A percentile compares a stretch with the other conserved stretches of the same genome.
phyloP scores from a whole-genome alignment of 306 rosid species.

The Corylus heterophylla region DNA sequence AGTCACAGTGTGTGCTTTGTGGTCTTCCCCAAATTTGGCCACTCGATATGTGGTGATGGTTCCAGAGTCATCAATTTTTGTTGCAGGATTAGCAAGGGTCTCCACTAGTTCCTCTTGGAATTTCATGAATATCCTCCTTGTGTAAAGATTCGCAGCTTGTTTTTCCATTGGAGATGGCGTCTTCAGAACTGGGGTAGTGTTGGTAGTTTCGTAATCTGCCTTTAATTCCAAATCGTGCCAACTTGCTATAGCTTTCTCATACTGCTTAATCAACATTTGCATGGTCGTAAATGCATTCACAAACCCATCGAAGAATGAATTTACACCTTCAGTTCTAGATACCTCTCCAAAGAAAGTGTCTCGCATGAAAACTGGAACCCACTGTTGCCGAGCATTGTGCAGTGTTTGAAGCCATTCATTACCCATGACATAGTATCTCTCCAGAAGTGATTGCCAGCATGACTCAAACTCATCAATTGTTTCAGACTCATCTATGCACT shows the following conservation, averaged over 20 bases:
- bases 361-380: conserved; percentile 80
- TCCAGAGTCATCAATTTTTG: conserved; percentile 73
- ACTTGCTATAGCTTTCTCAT: conserved; percentile 73
- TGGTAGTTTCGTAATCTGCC: conserved; percentile 74
- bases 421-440: conserved; percentile 62
- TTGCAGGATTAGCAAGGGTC: conserved; percentile 90
- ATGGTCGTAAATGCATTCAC: conserved; percentile 72
- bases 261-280: conserved; percentile 67
- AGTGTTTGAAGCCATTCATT: conserved; percentile 86
- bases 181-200: conserved; percentile 60
- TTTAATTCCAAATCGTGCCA: conserved; percentile 84
- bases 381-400: conserved; percentile 65
- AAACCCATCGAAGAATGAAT: conserved; percentile 69
- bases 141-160: conserved; percentile 80
- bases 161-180: conserved; percentile 95
- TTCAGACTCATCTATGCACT: conserved; percentile 60
- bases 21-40: conserved; percentile 81
- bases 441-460: conserved; percentile 66
- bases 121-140: conserved; percentile 72
- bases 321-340: conserved; percentile 42
- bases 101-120: conserved; percentile 90
- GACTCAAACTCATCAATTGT: conserved; percentile 75
- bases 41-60: conserved; percentile 71
- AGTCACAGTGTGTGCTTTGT: conserved; percentile 65
- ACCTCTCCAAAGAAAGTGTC: conserved; percentile 77